phyloP scores from a whole-genome alignment of 208 protist genomes.

The Endotrypanum monterogeii region DNA sequence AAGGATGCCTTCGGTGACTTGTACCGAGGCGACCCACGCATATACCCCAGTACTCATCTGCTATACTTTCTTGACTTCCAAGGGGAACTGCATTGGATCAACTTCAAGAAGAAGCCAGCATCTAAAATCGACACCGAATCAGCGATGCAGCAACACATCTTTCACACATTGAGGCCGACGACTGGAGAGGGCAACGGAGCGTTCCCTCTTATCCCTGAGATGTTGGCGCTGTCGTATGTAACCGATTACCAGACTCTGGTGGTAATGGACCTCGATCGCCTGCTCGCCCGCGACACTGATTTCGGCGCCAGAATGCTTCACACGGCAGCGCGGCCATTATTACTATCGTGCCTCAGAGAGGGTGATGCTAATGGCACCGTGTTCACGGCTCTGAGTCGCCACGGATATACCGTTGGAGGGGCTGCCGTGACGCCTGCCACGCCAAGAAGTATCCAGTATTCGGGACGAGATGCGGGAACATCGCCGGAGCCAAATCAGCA shows the following conservation, averaged over 20 bases:
- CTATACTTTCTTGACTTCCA: slow-evolving; percentile 64
- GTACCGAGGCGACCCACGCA: slow-evolving; percentile 26
- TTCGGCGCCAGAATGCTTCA: slow-evolving; percentile 49
- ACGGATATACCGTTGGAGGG: slow-evolving; percentile 11
- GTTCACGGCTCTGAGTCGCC: slow-evolving; percentile 24
- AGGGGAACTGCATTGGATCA: slow-evolving; percentile 31
- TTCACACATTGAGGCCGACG: slow-evolving; percentile 23
- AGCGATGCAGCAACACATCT: slow-evolving; percentile 31
- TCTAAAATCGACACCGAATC: slow-evolving; percentile 11
- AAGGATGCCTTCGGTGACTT: slow-evolving; percentile 20
- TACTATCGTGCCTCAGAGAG: slow-evolving; percentile 36
- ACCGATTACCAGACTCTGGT: slow-evolving; percentile 23
- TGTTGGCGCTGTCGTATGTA: slow-evolving; percentile 32
- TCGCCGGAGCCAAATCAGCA: slow-evolving; percentile 14
- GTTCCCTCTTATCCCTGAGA: slow-evolving; percentile 10
- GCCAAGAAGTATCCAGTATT: not conserved
- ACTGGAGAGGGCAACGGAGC: slow-evolving; percentile 24
- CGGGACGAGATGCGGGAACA: not conserved
- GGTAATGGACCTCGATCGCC: slow-evolving; percentile 57
- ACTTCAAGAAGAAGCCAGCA: slow-evolving; percentile 36
- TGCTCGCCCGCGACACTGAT: slow-evolving; percentile 48
- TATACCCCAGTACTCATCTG: slow-evolving; percentile 22
- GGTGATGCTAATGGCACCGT: slow-evolving; percentile 16
- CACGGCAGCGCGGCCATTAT: slow-evolving; percentile 52
- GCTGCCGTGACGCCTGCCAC: slow-evolving; percentile 1